Percentiles rank a stretch among this genome's conserved stretches.
These are phyloP conservation scores for Corinectria fuckeliana DNA, from an alignment of 2,329 filamentous ascomycete genomes.

Conservation along the genomic window DNA sequence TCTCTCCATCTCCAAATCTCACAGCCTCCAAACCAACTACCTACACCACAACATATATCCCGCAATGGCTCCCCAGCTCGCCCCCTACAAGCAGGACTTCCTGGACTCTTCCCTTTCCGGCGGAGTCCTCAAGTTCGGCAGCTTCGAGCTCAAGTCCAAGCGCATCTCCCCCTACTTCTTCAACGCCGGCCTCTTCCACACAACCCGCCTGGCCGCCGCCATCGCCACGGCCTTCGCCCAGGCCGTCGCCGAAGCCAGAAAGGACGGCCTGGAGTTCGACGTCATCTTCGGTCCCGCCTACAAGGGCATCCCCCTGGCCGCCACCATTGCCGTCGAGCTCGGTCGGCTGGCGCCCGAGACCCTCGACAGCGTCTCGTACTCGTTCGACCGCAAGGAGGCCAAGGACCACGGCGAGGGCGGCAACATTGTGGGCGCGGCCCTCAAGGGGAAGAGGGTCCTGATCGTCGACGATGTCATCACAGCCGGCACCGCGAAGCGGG, in stretches of 20 bases:
- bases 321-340: slow-evolving; percentile 77
- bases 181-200: slow-evolving; percentile 92
- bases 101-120: slow-evolving; percentile 72
- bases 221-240: slow-evolving; percentile 83
- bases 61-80: slow-evolving; percentile 52
- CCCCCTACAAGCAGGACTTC: slow-evolving; percentile 75
- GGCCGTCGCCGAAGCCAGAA: slow-evolving; percentile 60
- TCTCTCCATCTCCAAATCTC: neutral
- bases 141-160: slow-evolving; percentile 90
- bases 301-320: slow-evolving; percentile 94
- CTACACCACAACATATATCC: neutral
- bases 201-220: slow-evolving; percentile 75
- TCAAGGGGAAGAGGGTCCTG: slow-evolving; percentile 85
- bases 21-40: neutral
- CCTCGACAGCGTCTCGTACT: slow-evolving; percentile 78
- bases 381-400: slow-evolving; percentile 94
- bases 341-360: slow-evolving; percentile 69
- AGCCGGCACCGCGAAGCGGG: slow-evolving; percentile 90
- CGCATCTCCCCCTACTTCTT: slow-evolving; percentile 96
- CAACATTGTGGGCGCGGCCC: slow-evolving; percentile 83
- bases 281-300: slow-evolving; percentile 94
- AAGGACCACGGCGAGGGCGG: slow-evolving; percentile 97
- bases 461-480: slow-evolving; percentile 98
- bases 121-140: slow-evolving; percentile 79
- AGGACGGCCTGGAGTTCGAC: slow-evolving; percentile 68